These are phyloP conservation scores for Tinospora cordifolia DNA, from an alignment of 164 flowering plant genomes.

Conservation along the genomic window DNA sequence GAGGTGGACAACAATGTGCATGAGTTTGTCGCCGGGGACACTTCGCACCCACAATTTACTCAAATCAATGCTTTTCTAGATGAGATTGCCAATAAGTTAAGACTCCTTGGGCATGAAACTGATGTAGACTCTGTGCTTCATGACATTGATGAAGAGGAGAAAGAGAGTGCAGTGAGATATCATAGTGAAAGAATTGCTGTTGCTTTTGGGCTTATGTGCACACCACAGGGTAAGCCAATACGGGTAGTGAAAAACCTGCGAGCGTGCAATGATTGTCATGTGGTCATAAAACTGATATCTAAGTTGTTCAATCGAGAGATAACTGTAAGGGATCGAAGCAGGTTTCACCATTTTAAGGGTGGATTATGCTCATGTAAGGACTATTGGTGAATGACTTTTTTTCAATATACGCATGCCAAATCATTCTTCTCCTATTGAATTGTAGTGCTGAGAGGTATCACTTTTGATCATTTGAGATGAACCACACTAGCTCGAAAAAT, in stretches of 20 bases:
- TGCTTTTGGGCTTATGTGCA: slow-evolving; percentile 37
- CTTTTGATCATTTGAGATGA: too few relatives aligned
- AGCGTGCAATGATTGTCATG: slow-evolving; percentile 30
- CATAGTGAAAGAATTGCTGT: slow-evolving; percentile 40
- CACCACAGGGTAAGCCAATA: slow-evolving; percentile 23
- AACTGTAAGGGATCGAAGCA: slow-evolving; percentile 30
- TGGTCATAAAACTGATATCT: slow-evolving; percentile 28
- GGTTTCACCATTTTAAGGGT: slow-evolving; percentile 36
- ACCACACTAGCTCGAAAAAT: too few relatives aligned
- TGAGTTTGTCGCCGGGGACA: slow-evolving; percentile 34
- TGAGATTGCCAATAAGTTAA: slow-evolving; percentile 20
- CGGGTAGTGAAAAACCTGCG: slow-evolving; percentile 36
- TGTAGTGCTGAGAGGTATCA: too few relatives aligned
- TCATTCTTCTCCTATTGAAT: too few relatives aligned
- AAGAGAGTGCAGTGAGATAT: slow-evolving; percentile 29
- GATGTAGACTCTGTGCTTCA: slow-evolving; percentile 26
- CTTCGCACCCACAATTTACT: slow-evolving; percentile 29
- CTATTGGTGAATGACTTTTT: slow-evolving; percentile 26
- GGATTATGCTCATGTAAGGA: slow-evolving; percentile 36
- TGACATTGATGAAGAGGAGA: slow-evolving; percentile 42
- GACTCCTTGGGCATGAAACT: slow-evolving; percentile 24
- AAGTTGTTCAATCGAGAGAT: slow-evolving; percentile 24
- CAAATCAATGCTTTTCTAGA: slow-evolving; percentile 26
- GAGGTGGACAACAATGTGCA: slow-evolving; percentile 30
- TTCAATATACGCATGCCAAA: too few relatives aligned